Evolutionary conservation across 148 eudicot genomes (phyloP).

Genomic region (Selenicereus undatus): DNA sequence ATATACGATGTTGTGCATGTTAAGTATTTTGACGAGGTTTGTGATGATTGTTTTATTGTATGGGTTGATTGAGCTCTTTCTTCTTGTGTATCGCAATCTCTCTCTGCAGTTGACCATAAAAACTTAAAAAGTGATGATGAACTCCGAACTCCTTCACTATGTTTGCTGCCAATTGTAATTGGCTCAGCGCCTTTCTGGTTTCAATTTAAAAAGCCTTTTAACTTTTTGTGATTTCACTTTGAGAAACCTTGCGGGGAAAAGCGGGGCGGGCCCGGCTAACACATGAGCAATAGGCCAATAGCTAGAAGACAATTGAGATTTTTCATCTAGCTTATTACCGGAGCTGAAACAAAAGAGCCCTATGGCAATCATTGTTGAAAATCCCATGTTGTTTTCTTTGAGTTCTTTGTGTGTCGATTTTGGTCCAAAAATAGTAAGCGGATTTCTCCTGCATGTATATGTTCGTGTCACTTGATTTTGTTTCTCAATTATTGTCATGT

Average conservation of each 20-base stretch:
- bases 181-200: neutral
- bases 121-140: neutral
- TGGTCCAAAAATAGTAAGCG: neutral
- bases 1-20: constrained; percentile 93
- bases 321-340: neutral
- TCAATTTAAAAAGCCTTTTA: neutral
- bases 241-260: neutral
- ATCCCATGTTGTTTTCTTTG: neutral
- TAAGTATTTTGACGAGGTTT: constrained; percentile 86
- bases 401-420: neutral
- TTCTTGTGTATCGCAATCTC: neutral
- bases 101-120: neutral
- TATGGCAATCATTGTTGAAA: neutral
- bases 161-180: neutral
- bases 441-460: neutral
- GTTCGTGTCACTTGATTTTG: neutral
- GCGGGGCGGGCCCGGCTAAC: neutral
- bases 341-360: neutral
- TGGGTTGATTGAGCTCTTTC: neutral
- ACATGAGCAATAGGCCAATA: neutral
- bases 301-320: neutral
- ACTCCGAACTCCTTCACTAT: neutral
- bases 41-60: neutral
- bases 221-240: neutral
- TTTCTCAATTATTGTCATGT: neutral